Evolutionary conservation across 371 early-diverging fungal genomes (phyloP), one percentile per base, ranked within the genome.

Genomic region (Mortierella sp.): DNA sequence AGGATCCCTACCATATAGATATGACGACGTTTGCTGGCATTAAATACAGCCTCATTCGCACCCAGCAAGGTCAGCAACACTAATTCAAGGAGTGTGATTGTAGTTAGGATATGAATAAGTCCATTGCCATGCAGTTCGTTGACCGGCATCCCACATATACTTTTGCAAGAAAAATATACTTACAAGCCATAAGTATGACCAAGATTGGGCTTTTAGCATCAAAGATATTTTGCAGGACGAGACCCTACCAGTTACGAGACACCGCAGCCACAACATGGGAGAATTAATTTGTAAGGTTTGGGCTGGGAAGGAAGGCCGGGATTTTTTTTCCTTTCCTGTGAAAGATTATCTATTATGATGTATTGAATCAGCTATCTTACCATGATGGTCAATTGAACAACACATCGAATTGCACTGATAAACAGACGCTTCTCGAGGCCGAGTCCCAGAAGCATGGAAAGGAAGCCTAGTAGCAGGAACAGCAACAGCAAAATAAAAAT

Each of bases 161-260:
- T 65, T 43, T 22, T 3, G 20, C 37, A 45, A 57, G 66, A 39
- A 54, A 20, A 28, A 63, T 11, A 28, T 24, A 55, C 84, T 85
- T 86, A 86, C 88, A 74, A 40, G 90, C 86, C 89, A 93, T 90
- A 10, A 88, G 72, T 59, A 92, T 70, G 12, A 91, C 88, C 16
- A 90, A 60, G 12, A 84, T 59, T 0, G 90, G 89, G 61, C 87
- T 86, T 18, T 87, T 78, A 30, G 91, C 89, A 66, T 87, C 87
- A 73, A 93, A 93, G 30, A 93, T 86, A 63, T 87, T 87, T 75
- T 92, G 86, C 39, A 93, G 77, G 16, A 93, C 84, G 55, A 87
- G 83, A 3, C 92, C 93, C 84, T 90, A 81, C 12, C 22, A 37
- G 30, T 49, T 45, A 55, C 22, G 59, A 63, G 39, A 51, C 43